Base-by-base conservation (phyloP, 2,329 filamentous ascomycete species). In the Nemania sp. region DNA sequence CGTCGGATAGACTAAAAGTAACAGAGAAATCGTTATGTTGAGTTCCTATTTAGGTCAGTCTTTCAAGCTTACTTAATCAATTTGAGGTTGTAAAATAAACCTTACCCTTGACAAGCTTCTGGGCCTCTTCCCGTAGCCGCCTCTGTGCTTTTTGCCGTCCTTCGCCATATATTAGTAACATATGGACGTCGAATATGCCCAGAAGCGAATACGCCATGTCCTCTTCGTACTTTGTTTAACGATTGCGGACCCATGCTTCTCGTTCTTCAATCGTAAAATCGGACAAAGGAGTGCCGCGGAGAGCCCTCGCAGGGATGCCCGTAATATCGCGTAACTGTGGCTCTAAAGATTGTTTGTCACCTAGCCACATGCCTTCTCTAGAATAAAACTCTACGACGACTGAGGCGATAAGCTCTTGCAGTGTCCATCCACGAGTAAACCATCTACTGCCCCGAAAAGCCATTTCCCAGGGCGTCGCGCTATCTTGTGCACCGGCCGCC, bases 1-100 rank as follows among this genome's bases (percentile, higher is more conserved):
- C 65, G 54, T 64, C 59, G 20, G 63, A 61, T 29, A 74, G 64
- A 35, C 69, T 73, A 40, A 75, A 71, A 17, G 59, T 48, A 34
- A 74, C 51, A 35, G 66, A 68, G 57, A 73, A 73, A 43, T 71
- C 59, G 59, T 70, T 60, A 37, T 57, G 50, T 55, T 62, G 63
- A 62, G 54, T 35, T 40, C 67, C 67, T 71, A 42, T 49, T 59
- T 40, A 20, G 13, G 54, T 70, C 42, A 71, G 60, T 47, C 17
- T 50, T 35, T 25, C 25, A 39, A n/a, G n/a, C n/a, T 20, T 49
- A 50, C 46, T 45, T 7, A 13, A 2, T 13, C n/a, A 5, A 13
- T 20, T 10, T 34, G 10, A 43, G 20, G 34, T 21, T 43, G 46
- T 40, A 20, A 17, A 53, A 32, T 53, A 18, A 53, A 52, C 11